Evolutionary conservation across 257 asterid species (phyloP).

Genomic region (Paraleonurus japonicus): DNA sequence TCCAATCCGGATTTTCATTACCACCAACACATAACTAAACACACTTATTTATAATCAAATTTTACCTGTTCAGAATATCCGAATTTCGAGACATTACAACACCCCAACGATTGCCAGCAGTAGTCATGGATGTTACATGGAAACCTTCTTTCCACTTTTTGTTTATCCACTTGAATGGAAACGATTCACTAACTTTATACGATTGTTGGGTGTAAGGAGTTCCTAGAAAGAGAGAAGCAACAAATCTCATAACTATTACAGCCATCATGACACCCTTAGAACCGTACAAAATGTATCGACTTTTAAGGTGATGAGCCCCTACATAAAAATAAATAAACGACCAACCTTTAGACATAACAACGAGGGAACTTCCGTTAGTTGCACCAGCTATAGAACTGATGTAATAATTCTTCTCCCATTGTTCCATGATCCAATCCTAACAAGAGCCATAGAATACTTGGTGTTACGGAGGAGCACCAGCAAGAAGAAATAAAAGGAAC

Average conservation of each 20-base stretch:
- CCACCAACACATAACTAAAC: neutral
- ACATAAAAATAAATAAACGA: neutral
- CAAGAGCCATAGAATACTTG: neutral
- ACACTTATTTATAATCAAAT: neutral
- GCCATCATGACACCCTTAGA: neutral
- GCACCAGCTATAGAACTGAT: conserved; percentile 99
- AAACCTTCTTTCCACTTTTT: conserved; percentile 99
- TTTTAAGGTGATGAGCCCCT: too few relatives aligned
- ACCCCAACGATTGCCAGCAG: conserved; percentile 99
- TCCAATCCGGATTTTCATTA: neutral
- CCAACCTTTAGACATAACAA: conserved; percentile 96
- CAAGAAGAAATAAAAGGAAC: neutral
- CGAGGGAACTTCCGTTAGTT: conserved; percentile 53
- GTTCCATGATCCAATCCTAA: conserved; percentile 99
- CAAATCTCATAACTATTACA: neutral
- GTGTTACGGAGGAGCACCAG: neutral
- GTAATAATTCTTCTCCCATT: conserved; percentile 95
- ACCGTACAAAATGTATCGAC: neutral
- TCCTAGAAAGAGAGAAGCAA: conserved; percentile 41
- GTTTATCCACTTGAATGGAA: conserved; percentile 98
- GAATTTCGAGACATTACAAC: conserved; percentile 97
- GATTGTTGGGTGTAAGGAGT: conserved; percentile 97
- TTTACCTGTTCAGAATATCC: conserved; percentile 94
- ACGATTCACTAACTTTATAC: conserved; percentile 94
- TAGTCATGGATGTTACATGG: conserved; percentile 97